phyloP scores from a whole-genome alignment of 1,284 basidiomycete species.

The Schizophyllum commune region DNA sequence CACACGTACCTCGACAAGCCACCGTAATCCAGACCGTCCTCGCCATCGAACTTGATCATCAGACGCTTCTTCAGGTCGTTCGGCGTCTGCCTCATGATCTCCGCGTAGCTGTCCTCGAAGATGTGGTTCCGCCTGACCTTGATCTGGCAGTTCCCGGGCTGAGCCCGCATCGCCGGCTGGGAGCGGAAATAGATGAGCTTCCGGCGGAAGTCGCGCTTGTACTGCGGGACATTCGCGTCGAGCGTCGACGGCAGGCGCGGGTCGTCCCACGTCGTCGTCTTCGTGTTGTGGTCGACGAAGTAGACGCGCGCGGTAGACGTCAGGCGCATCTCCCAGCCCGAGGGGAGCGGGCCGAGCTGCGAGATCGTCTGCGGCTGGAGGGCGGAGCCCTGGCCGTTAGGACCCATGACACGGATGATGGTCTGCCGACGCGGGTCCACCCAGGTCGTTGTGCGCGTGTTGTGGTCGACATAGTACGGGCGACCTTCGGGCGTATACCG shows the following conservation, averaged over 20 bases:
- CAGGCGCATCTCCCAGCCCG: conserved; percentile 96
- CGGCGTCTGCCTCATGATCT: conserved; percentile 93
- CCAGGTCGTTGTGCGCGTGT: conserved; percentile 93
- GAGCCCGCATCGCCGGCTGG: conserved; percentile 84
- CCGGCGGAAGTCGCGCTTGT: conserved; percentile 94
- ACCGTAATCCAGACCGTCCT: conserved; percentile 94
- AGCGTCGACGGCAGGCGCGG: conserved; percentile 79
- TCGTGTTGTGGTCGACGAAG: conserved; percentile 95
- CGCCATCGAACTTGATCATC: conserved; percentile 98
- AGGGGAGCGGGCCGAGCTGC: conserved; percentile 86
- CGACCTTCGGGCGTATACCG: conserved; percentile 91
- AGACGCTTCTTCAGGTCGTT: conserved; percentile 92
- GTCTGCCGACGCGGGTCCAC: conserved; percentile 90
- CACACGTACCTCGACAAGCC: conserved; percentile 73
- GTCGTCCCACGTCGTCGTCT: conserved; percentile 98
- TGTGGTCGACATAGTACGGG: conserved; percentile 93
- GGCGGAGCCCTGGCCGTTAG: conserved; percentile 74
- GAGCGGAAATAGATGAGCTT: conserved; percentile 97
- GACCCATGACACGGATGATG: conserved; percentile 84
- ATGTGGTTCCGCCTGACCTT: conserved; percentile 91
- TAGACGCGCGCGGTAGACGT: conserved; percentile 92
- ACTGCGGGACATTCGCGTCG: conserved; percentile 90
- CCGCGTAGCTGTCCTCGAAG: conserved; percentile 92
- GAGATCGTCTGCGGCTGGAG: conserved; percentile 84
- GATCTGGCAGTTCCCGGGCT: conserved; percentile 91